These are phyloP conservation scores for Ananas comosus DNA, from an alignment of 176 grass and related monocot species.

Conservation along the genomic window DNA sequence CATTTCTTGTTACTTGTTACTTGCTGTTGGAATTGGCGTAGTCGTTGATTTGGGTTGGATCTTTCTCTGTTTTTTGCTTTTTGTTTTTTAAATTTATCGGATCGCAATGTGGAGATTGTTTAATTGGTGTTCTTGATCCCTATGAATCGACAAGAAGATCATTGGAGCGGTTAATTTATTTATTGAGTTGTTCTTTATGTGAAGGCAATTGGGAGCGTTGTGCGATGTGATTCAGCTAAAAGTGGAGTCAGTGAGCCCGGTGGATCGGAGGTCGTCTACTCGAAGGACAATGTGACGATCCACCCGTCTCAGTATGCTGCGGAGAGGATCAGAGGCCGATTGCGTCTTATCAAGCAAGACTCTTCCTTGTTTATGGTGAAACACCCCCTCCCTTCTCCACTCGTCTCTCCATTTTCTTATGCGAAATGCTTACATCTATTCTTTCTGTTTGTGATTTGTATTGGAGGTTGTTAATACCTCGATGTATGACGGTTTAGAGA, in stretches of 20 bases:
- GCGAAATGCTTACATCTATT: slow-evolving; percentile 10
- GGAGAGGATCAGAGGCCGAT: slow-evolving; percentile 62
- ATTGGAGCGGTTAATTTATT: background rate
- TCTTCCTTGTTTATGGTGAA: slow-evolving; percentile 78
- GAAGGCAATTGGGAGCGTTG: slow-evolving; percentile 42
- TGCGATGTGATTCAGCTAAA: slow-evolving; percentile 42
- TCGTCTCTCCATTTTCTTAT: slow-evolving; percentile 4
- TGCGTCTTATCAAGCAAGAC: slow-evolving; percentile 57
- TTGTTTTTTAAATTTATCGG: too few species aligned
- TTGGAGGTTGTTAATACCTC: too few species aligned
- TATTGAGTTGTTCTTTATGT: slow-evolving; percentile 4
- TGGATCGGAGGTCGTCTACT: slow-evolving; percentile 59
- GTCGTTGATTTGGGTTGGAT: background rate
- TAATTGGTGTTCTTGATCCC: background rate
- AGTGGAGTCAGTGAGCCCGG: slow-evolving; percentile 28
- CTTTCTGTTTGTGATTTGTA: background rate
- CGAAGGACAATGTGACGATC: slow-evolving; percentile 87
- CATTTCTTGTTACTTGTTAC: background rate
- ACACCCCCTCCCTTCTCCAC: background rate
- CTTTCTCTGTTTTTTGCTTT: too few species aligned
- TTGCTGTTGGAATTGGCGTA: background rate
- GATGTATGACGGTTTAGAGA: too few species aligned
- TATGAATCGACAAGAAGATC: background rate
- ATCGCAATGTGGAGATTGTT: too few species aligned
- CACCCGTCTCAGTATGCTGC: slow-evolving; percentile 71